Base-by-base conservation (phyloP, 495 filamentous ascomycete genomes). In the Peziza echinospora region DNA sequence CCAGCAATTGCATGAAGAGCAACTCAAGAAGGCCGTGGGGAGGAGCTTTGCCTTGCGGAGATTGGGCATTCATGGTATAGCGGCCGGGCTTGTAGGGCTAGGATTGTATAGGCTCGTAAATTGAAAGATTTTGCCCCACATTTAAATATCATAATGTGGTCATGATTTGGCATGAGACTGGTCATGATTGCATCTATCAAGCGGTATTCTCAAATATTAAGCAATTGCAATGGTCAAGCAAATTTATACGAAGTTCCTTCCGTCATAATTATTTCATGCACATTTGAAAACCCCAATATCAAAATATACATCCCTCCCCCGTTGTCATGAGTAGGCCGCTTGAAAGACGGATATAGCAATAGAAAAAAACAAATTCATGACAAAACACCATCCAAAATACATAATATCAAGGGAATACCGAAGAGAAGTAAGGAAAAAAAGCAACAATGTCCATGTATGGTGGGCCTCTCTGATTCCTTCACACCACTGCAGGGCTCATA, bases 1-100 rank as follows among this genome's bases (percentile, higher is more conserved):
- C 53, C 61, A 63, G 30, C 82, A 91, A 58, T 72, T 96, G 17
- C 69, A 71, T 42, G 65, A 72, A 52, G 79, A 83, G 57, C 67
- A 10, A 4, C 11, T 19, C 21, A 3, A 76, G 56, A 68, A 72
- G 24, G 66, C 67, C 26, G 91, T 93, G 47, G 62, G 80, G 49
- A 67, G 71, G 51, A 78, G 76, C 57, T 78, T 93, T 26, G 56
- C 49, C 3, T 50, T 50, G 19, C 47, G 57, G 37, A 50, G 56
- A 28, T 43, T 55, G 16, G 56, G 56, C 5, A 55, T 59, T 24
- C 53, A 55, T 25, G 56, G 56, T 4, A 55, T 53, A 17, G 47
- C 56, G 41, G 47, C 46, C 11, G 39, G 44, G 22, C 45, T 59
- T 23, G 47, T 59, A 17, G 56, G 56, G 26, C 47, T 59, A 47